Evolutionary conservation across 2,329 filamentous ascomycete genomes (phyloP), one percentile per base, ranked within the genome.

Genomic region (Ascosphaera apis): DNA sequence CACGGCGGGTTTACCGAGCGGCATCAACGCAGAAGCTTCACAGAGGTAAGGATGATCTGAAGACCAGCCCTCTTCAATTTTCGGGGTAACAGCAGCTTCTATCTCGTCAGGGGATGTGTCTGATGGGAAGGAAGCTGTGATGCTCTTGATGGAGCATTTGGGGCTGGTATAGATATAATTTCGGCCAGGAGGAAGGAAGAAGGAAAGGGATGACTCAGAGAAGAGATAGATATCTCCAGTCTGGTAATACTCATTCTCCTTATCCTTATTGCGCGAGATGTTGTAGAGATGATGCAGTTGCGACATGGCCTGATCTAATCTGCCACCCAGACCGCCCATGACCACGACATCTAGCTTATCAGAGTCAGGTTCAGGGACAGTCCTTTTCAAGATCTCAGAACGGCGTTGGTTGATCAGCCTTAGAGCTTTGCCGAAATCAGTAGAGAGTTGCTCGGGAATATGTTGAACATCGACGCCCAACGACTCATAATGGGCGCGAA

Each of bases 301-400:
- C 39, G 81, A 83, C 34, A 98, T 66, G 1, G 77, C 86, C 52
- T 98, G 88, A 54, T 98, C 88, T 12, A 95, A 78, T 19, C 88
- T 73, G 4, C 88, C 88, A 31, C 81, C 82, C 1, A 95, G 66
- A 2, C 84, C 82, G 30, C 86, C 84, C 4, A 93, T 58, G 27
- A 79, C 72, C 9, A 92, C 63, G n/a, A 92, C 72, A 47, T 86
- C 67, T 35, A 66, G 50, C 1, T 48, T 43, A 15, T 41, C 19
- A 3, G n/a, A n/a, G n/a, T n/a, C n/a, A n/a, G n/a, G n/a, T n/a
- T n/a, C n/a, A n/a, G n/a, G n/a, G n/a, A n/a, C 55, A 38, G 21
- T 38, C 39, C 4, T 49, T 38, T 15, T 42, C 39, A 15, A 45
- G 47, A 33, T 40, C 15, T 33, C 39, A 37, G 32, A 21, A 37